These are phyloP conservation scores for Erysimum pusillum DNA, from an alignment of 441 rosid species.

Conservation along the genomic window DNA sequence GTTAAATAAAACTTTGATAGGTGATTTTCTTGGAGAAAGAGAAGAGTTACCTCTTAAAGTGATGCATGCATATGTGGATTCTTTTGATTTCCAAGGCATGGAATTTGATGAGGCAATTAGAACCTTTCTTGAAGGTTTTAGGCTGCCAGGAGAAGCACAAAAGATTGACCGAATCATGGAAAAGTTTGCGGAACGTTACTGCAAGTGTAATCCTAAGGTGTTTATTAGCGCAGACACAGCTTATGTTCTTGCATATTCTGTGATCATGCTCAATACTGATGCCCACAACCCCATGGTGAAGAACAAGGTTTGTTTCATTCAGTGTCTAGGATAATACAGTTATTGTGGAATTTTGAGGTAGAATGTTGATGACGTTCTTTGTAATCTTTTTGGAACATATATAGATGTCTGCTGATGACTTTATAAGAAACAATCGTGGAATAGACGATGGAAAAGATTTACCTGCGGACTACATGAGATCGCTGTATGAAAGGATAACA, in stretches of 20 bases:
- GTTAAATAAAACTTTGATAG: constrained; percentile 88
- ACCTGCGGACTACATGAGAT: constrained; percentile 87
- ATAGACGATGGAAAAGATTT: constrained; percentile 98
- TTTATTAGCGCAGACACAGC: constrained; percentile 98
- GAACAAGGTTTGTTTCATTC: constrained; percentile 74
- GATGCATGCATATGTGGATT: constrained; percentile 98
- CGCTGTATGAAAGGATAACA: constrained; percentile 89
- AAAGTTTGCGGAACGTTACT: constrained; percentile 95
- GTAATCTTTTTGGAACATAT: constrained; percentile 42
- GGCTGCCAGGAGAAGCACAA: constrained; percentile 99
- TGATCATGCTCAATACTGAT: constrained; percentile 97
- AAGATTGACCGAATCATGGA: constrained; percentile 99
- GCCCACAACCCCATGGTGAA: constrained; percentile 99
- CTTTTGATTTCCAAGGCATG: constrained; percentile 89
- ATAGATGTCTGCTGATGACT: constrained; percentile 98
- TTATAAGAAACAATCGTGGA: constrained; percentile 97
- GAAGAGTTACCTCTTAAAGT: constrained; percentile 92
- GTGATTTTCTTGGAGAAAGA: constrained; percentile 99
- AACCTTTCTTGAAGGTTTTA: constrained; percentile 85
- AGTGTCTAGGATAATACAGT: constrained; percentile 20
- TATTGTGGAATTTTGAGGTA: constrained; percentile 38
- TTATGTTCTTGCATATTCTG: constrained; percentile 98
- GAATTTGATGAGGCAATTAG: constrained; percentile 98
- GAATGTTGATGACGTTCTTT: constrained; percentile 38
- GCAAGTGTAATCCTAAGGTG: constrained; percentile 95